phyloP scores from a whole-genome alignment of 345 rosid species.

The Heritiera littoralis region DNA sequence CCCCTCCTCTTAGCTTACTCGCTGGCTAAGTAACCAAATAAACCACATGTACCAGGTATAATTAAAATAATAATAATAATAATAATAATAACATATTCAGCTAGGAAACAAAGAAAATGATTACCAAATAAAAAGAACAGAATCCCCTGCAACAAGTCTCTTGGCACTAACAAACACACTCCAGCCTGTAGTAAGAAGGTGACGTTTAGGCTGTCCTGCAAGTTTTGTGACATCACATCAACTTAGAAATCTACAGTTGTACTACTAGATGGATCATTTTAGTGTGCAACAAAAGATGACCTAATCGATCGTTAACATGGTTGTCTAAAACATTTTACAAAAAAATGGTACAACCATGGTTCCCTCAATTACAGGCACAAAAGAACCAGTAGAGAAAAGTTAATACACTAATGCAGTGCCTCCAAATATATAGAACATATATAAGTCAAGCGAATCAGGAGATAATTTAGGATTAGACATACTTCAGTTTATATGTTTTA shows the following conservation, averaged over 20 bases:
- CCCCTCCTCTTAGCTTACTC: not conserved
- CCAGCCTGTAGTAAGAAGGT: conserved; percentile 53
- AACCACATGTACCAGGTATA: not conserved
- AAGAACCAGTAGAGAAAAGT: not conserved
- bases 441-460: not conserved
- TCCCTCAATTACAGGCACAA: not conserved
- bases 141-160: conserved; percentile 48
- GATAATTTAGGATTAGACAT: not conserved
- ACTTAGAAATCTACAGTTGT: not conserved
- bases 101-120: not conserved
- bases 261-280: not conserved
- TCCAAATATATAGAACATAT: not conserved
- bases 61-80: not conserved
- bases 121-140: conserved; percentile 51
- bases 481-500: not conserved
- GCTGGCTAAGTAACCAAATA: not conserved
- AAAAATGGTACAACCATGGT: not conserved
- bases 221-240: not conserved
- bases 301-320: not conserved
- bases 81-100: not conserved
- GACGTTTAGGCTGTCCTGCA: conserved; percentile 55
- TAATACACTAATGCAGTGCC: not conserved
- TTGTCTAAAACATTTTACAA: not conserved
- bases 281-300: not conserved
- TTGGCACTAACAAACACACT: conserved; percentile 55